Conservation (phyloP, 768 basidiomycete genomes). For the Lactifluus echinatus region DNA sequence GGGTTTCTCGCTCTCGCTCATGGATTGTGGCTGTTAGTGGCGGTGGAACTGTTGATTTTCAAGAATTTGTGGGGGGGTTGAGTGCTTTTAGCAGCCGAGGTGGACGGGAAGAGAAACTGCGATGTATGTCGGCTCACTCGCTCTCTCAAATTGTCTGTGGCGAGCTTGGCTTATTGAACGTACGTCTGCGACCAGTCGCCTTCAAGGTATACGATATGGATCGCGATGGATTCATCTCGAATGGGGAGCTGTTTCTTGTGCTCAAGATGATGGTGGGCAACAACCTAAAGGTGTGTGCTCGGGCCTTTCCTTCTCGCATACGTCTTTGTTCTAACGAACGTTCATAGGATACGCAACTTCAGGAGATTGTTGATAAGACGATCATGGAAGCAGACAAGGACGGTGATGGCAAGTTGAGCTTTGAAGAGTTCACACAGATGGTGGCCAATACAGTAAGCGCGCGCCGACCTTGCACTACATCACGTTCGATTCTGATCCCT, state of each 20-base stretch:
- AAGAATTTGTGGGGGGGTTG: constrained; percentile 95
- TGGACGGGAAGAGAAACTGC: constrained; percentile 92
- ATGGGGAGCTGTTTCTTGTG: constrained; percentile 96
- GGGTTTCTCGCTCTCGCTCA: neutral
- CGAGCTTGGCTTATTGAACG: neutral
- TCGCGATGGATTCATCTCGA: constrained; percentile 94
- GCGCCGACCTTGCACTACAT: neutral
- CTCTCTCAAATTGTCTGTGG: neutral
- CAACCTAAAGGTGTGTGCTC: constrained; percentile 80
- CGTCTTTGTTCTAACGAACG: neutral
- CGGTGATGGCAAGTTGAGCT: constrained; percentile 93
- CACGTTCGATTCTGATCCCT: neutral
- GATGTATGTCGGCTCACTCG: constrained; percentile 49
- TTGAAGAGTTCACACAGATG: constrained; percentile 95
- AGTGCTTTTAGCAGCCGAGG: constrained; percentile 98
- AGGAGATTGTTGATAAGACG: constrained; percentile 99
- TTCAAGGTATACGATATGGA: constrained; percentile 99
- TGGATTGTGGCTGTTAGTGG: constrained; percentile 47
- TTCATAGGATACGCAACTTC: constrained; percentile 86
- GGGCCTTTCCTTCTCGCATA: neutral
- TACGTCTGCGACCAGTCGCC: constrained; percentile 68
- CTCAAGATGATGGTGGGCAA: constrained; percentile 99
- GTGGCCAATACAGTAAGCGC: constrained; percentile 88
- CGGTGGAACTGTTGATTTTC: constrained; percentile 97
- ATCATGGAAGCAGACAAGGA: constrained; percentile 99